Evolutionary conservation across 1,284 basidiomycete genomes (phyloP).

Genomic region (Ceratobasidium sp.): DNA sequence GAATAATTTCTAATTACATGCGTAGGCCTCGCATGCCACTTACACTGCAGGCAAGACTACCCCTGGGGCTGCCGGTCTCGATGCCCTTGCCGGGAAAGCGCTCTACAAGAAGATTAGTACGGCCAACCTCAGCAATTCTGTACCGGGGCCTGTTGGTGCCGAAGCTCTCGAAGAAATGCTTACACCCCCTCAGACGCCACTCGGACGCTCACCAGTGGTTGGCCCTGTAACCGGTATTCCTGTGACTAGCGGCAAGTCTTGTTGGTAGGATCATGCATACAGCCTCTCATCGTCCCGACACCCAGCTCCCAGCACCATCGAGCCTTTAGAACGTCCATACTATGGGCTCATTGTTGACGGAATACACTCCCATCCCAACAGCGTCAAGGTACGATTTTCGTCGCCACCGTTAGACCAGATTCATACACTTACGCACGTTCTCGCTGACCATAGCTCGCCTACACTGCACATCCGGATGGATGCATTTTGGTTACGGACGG

Average conservation of each 20-base stretch:
- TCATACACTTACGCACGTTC: constrained; percentile 27
- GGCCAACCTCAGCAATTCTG: constrained; percentile 43
- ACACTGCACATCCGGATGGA: constrained; percentile 79
- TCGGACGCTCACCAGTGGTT: constrained; percentile 42
- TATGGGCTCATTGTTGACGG: constrained; percentile 92
- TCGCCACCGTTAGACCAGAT: neutral
- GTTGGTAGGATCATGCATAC: constrained; percentile 21
- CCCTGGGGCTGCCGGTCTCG: neutral
- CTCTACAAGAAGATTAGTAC: constrained; percentile 22
- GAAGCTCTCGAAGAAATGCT: constrained; percentile 70
- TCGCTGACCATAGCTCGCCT: constrained; percentile 67
- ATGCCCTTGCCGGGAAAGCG: constrained; percentile 8
- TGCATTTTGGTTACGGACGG: constrained; percentile 91
- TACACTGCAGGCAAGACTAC: constrained; percentile 16
- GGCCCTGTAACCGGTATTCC: neutral
- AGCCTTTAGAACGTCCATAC: constrained; percentile 70
- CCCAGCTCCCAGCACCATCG: neutral
- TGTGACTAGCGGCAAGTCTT: neutral
- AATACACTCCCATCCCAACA: constrained; percentile 89
- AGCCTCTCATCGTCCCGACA: neutral
- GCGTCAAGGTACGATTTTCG: constrained; percentile 67
- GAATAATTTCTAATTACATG: neutral
- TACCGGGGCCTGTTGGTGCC: constrained; percentile 50
- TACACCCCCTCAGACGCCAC: constrained; percentile 67
- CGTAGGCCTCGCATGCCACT: neutral